A percentile compares a stretch with the other conserved stretches of the same genome.
Conservation (phyloP, 2,329 filamentous ascomycete species). For the Ophiostoma piceae region DNA sequence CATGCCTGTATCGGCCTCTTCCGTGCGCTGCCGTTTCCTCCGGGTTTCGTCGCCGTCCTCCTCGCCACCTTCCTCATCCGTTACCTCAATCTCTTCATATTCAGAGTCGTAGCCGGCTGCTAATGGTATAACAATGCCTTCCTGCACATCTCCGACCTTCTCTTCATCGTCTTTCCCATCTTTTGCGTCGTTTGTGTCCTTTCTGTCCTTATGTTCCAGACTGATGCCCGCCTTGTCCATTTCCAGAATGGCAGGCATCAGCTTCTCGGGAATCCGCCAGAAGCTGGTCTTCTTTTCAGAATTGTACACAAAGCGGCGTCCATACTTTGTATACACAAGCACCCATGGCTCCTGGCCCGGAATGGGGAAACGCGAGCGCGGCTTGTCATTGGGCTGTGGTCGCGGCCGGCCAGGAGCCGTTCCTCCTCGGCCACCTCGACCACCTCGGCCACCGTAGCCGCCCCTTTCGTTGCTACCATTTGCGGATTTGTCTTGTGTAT, state of each 20-base stretch:
- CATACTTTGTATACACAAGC: constrained; percentile 86
- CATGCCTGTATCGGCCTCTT: constrained; percentile 30
- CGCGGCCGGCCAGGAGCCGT: constrained; percentile 54
- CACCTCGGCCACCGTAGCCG: constrained; percentile 22
- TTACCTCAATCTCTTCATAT: constrained; percentile 72
- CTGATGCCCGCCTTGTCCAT: constrained; percentile 66
- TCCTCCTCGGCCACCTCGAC: constrained; percentile 23
- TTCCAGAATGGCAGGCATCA: constrained; percentile 70
- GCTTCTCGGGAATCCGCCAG: constrained; percentile 87
- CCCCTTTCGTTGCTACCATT: not conserved
- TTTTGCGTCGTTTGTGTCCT: not conserved
- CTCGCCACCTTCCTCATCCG: constrained; percentile 48
- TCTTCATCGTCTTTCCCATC: not conserved
- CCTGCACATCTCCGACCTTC: not conserved
- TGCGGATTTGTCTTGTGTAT: not conserved
- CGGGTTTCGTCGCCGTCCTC: constrained; percentile 47
- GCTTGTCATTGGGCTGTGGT: constrained; percentile 70
- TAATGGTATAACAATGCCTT: not conserved
- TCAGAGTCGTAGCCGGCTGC: constrained; percentile 58
- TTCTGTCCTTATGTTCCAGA: not conserved
- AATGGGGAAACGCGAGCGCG: constrained; percentile 72
- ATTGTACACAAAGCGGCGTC: constrained; percentile 86
- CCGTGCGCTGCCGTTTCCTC: constrained; percentile 41
- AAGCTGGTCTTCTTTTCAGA: constrained; percentile 79
- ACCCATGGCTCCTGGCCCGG: constrained; percentile 83